Evolutionary conservation across 306 rosid species (phyloP), one percentile per base, ranked within the genome.

Genomic region (Cicer yamashitae): DNA sequence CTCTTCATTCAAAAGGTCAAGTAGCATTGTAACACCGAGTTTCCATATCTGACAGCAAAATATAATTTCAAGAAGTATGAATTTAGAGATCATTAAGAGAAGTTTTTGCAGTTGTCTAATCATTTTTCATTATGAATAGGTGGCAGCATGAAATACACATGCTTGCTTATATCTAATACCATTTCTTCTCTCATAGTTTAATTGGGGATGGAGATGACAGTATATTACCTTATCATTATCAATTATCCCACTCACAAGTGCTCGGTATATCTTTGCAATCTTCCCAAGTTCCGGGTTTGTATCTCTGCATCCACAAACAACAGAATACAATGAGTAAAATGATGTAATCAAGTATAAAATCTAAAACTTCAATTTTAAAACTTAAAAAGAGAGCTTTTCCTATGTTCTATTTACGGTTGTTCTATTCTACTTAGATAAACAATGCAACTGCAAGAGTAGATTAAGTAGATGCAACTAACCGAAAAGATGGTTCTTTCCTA

Each of bases 251-350:
- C 87, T 86, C 30, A 78, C 93, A 64, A 87, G 92, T 46, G 96
- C 98, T 45, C 96, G 88, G 69, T 91, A 94, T 65, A 91, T 72
- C 86, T 91, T 94, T 37, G 86, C 82, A 58, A 94, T 88, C 81
- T 91, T 94, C 83, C 96, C 88, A 12, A 8, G 79, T 83, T 87
- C 89, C 76, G 47, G 79, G 75, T 74, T 74, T 77, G 79, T 70
- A 67, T 87, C 86, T 62, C 91, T 87, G 88, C 59, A 71, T 53
- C 58, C 56, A 39, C 41, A 56, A 80, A 73, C 34, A 64, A 61
- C 58, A 43, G 18, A 60, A 77, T 53, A 47, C 17, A 17, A 77
- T 17, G 22, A 79, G 75, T 62, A 52, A 54, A 54, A 67, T 30
- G 40, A 70, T 39, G 34, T 7, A 65, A 78, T 48, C 14, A 52